Base-by-base conservation (phyloP, 805 yeast genomes). In the Torulaspora quercuum region DNA sequence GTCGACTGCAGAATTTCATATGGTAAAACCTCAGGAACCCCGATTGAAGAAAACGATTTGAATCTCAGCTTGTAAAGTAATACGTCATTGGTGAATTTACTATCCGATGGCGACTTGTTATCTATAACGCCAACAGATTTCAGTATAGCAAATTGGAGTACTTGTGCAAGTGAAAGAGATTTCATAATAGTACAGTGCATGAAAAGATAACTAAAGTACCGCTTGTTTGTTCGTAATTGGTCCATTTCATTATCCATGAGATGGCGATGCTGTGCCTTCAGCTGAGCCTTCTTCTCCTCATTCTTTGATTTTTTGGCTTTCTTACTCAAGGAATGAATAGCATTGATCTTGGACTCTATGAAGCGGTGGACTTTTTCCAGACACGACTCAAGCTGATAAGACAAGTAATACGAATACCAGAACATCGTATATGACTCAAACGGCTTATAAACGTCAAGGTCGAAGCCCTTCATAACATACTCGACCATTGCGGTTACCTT, bases 41-140 rank as follows among this genome's bases (percentile, higher is more conserved):
- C 95, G 13, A 88, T 81, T 0, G 87, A 73, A 14, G 81, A 74
- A 64, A 82, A 85, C 3, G 92, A 78, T 56, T 86, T 87, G 73
- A 86, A 71, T 47, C 95, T 73, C 29, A 87, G 63, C 7, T 70
- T 62, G 53, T 71, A 79, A 11, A 73, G 54, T 23, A 54, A 31
- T 33, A 58, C 53, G 16, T 56, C 45, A 15, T 56, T 46, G 24
- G 58, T 46, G 22, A 57, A 53, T 30, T 49, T 53, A 16, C 53
- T 53, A 27, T 48, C 50, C 3, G 48, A 35, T 6, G 64, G 59
- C 6, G 46, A 27, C 6, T 45, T 45, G 17, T 49, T 52, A 12
- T 51, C 53, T 3, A 61, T 49, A 6, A 55, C 9, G 4, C 53
- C 55, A 24, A 35, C 45, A 6, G 56, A 50, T 17, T 50, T 48